Base-by-base conservation (phyloP, 2,329 filamentous ascomycete genomes). In the Hyphodiscus sp. region DNA sequence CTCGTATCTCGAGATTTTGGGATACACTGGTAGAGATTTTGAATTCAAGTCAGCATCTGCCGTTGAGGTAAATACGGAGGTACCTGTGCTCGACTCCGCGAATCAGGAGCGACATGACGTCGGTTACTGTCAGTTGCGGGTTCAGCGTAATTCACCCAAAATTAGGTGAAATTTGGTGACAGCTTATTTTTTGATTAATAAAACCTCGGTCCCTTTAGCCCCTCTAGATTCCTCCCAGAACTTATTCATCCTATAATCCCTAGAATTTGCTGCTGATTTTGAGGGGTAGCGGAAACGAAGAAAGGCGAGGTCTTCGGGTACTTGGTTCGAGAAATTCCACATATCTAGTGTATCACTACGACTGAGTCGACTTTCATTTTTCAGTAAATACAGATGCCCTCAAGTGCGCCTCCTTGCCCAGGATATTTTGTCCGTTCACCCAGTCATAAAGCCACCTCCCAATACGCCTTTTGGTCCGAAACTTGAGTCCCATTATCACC, bases 21-120 rank as follows among this genome's bases (percentile, higher is more conserved):
- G 2, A 38, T 6, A 38, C 2, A 10, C 13, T 38, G 11, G 5
- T 38, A 10, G 11, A 38, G 33, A 38, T 10, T 33, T 5, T 26
- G 4, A 41, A 47, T 29, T 29, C 50, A 38, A 38, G 33, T 4
- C 23, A 26, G 23, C 23, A 26, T n/a, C 23, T 26, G 23, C 23
- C 8, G 23, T 26, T 26, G 23, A 26, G 8, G 23, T 26, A 26
- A 26, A 26, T 26, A 26, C 23, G 8, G 4, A 51, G 48, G 49
- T 26, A 41, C 41, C 20, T 51, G 33, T 38, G 33, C 16, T 38
- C 33, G 11, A 10, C 16, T 38, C 33, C 5, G 33, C 33, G 33
- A 38, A 38, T 38, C 33, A 38, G 11, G 11, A 38, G 33, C 16
- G 11, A 38, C 52, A 60, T 64, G 60, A 62, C 60, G 58, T 59